phyloP scores from a whole-genome alignment of 2,329 filamentous ascomycete species.

The Claviceps sp. region DNA sequence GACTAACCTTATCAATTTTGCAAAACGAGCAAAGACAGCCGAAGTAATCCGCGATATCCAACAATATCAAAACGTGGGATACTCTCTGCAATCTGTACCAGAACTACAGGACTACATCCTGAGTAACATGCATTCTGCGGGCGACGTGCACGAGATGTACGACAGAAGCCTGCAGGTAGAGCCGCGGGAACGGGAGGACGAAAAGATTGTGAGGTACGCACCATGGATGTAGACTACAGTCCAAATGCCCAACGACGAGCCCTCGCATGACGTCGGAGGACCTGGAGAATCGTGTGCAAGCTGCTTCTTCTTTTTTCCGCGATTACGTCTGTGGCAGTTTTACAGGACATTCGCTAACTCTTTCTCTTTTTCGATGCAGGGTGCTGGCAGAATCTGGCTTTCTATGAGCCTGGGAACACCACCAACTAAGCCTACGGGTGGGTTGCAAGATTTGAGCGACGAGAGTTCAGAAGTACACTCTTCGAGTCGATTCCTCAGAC shows the following conservation, averaged over 20 bases:
- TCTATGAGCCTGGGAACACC: constrained; percentile 26
- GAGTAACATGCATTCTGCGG: constrained; percentile 87
- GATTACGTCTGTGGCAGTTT: neutral
- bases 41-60: constrained; percentile 98
- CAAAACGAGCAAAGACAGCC: constrained; percentile 93
- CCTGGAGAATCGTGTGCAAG: neutral
- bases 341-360: neutral
- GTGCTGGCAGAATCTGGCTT: constrained; percentile 49
- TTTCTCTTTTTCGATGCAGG: constrained; percentile 22
- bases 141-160: constrained; percentile 98
- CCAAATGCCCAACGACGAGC: too few species aligned
- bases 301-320: neutral
- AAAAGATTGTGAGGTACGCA: constrained; percentile 95
- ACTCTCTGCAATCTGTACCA: constrained; percentile 73
- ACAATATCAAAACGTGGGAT: constrained; percentile 97
- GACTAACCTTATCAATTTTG: constrained; percentile 94
- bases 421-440: neutral
- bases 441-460: neutral
- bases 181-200: constrained; percentile 90
- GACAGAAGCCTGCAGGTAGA: constrained; percentile 90
- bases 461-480: neutral
- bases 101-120: constrained; percentile 96
- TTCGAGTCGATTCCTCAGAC: neutral
- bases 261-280: neutral
- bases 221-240: constrained; percentile 14